Conservation (phyloP, 2,329 filamentous ascomycete genomes). For the Curvularia spicifera region DNA sequence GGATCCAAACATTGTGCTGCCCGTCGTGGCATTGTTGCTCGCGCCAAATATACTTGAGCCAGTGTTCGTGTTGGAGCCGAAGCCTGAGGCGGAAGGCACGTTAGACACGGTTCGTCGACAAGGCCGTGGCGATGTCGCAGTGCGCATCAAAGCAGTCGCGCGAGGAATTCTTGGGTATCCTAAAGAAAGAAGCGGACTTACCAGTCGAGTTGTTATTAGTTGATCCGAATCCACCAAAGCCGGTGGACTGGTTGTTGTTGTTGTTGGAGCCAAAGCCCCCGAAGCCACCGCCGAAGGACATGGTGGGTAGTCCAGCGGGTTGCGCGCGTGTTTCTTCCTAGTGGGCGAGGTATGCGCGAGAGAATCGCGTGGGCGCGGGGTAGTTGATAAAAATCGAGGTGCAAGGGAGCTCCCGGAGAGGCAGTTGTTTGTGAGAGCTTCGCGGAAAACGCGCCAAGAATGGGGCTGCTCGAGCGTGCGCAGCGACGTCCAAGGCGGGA, state of each 20-base stretch:
- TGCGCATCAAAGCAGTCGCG: constrained; percentile 39
- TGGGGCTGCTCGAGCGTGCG: constrained; percentile 26
- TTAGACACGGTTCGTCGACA: constrained; percentile 47
- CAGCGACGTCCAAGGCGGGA: constrained; percentile 23
- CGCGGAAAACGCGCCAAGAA: constrained; percentile 46
- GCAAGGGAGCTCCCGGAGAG: constrained; percentile 26
- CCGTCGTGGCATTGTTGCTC: constrained; percentile 36
- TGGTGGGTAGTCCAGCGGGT: constrained; percentile 34
- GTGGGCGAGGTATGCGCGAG: constrained; percentile 30
- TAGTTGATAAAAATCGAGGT: constrained; percentile 25
- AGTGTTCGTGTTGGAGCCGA: constrained; percentile 46
- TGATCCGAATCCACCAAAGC: constrained; percentile 54
- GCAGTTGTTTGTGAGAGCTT: constrained; percentile 31
- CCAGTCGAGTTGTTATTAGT: constrained; percentile 51
- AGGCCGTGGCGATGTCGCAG: constrained; percentile 36
- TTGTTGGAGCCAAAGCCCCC: constrained; percentile 54
- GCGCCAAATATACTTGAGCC: constrained; percentile 45
- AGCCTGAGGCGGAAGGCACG: constrained; percentile 50
- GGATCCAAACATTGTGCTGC: constrained; percentile 43
- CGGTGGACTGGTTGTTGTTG: constrained; percentile 36
- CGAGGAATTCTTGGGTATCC: constrained; percentile 17
- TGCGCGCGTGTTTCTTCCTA: constrained; percentile 30
- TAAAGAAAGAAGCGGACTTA: constrained; percentile 54
- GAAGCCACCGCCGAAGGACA: constrained; percentile 59
- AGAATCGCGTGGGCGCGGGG: constrained; percentile 26